phyloP scores from a whole-genome alignment of 345 rosid genomes.

The Salix exigua region DNA sequence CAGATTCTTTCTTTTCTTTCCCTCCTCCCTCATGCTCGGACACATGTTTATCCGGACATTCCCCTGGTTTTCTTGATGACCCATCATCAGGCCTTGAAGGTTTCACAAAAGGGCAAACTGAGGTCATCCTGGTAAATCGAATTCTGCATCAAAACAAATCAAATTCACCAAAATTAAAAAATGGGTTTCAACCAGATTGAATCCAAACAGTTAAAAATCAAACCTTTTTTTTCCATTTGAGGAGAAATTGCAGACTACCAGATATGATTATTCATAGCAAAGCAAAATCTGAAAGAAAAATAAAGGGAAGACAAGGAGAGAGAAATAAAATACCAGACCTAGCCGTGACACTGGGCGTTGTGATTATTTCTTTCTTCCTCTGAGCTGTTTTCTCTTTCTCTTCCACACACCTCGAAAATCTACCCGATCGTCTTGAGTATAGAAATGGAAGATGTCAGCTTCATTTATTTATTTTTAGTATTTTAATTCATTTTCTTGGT shows the following conservation, averaged over 20 bases:
- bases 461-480: background rate
- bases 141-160: slow-evolving; percentile 12
- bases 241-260: background rate
- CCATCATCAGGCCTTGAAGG: slow-evolving; percentile 62
- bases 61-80: slow-evolving; percentile 23
- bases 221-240: background rate
- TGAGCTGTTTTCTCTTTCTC: background rate
- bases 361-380: background rate
- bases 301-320: background rate
- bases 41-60: slow-evolving; percentile 26
- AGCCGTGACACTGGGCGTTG: background rate
- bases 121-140: slow-evolving; percentile 39
- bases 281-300: background rate
- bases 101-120: slow-evolving; percentile 80
- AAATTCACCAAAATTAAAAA: background rate
- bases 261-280: too few relatives aligned
- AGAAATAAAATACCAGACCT: background rate
- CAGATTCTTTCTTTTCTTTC: slow-evolving; percentile 34
- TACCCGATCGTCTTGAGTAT: background rate
- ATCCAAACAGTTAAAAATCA: background rate
- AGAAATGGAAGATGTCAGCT: background rate
- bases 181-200: background rate
- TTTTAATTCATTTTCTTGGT: background rate
- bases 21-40: slow-evolving; percentile 25
- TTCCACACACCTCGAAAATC: background rate